These are phyloP conservation scores for Fusarium sp. DNA, from an alignment of 2,329 filamentous ascomycete genomes.

Conservation along the genomic window DNA sequence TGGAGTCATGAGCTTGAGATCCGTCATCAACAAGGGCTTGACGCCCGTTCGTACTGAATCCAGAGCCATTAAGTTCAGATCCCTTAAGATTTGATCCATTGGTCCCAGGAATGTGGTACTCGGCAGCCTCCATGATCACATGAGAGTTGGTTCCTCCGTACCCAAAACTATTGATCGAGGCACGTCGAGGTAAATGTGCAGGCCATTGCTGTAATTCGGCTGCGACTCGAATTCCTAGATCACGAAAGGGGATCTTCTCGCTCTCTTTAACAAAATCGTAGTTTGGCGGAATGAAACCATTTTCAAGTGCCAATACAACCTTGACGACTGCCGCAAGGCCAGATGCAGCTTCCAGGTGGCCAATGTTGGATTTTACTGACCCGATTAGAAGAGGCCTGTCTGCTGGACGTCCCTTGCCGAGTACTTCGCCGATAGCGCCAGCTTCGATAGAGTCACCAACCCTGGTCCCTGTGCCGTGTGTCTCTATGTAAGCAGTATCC, in stretches of 20 bases:
- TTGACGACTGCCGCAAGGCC: slow-evolving; percentile 31
- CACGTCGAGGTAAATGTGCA: slow-evolving; percentile 2
- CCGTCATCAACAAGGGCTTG: no score
- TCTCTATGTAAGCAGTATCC: slow-evolving; percentile 2
- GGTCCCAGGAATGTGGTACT: slow-evolving; percentile 4
- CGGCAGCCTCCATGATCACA: slow-evolving; percentile 41
- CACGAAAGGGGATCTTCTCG: slow-evolving; percentile 14
- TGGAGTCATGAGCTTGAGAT: no score
- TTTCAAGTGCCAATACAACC: slow-evolving; percentile 22
- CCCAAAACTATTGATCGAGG: slow-evolving; percentile 14
- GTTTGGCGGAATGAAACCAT: slow-evolving; percentile 23
- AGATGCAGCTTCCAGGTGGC: slow-evolving; percentile 29
- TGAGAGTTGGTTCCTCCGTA: slow-evolving; percentile 30
- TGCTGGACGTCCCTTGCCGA: neutral
- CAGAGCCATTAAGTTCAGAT: no score
- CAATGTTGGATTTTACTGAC: slow-evolving; percentile 34
- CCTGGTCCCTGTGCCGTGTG: slow-evolving; percentile 11
- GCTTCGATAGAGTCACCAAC: slow-evolving; percentile 12
- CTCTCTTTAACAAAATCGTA: slow-evolving; percentile 15
- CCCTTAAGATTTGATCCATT: no score
- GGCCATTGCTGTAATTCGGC: neutral
- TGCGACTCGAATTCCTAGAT: neutral
- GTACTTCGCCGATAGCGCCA: slow-evolving; percentile 2
- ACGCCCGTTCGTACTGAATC: no score
- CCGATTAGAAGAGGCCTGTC: neutral